These are phyloP conservation scores for Fusarium devonianum DNA, from an alignment of 2,329 filamentous ascomycete species.

Conservation along the genomic window DNA sequence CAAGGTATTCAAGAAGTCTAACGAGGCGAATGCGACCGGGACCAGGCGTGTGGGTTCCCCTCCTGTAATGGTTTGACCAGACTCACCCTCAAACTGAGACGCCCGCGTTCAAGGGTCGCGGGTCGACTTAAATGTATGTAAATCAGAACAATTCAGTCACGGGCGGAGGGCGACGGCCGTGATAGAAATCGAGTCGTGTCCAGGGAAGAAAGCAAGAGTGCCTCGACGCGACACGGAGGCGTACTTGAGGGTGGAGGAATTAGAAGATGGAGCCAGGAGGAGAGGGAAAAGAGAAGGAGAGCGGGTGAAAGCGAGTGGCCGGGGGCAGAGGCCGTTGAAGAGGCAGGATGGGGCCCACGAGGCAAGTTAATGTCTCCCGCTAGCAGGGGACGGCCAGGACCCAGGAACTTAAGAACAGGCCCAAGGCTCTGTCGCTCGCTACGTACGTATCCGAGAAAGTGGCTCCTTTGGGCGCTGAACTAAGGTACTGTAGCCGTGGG, in stretches of 20 bases:
- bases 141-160: conserved; percentile 24
- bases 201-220: conserved; percentile 18
- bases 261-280: conserved; percentile 12
- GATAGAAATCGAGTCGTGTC: conserved; percentile 17
- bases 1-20: conserved; percentile 16
- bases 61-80: conserved; percentile 9
- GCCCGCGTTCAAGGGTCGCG: conserved; percentile 20
- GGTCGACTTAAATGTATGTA: conserved; percentile 1
- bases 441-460: not conserved
- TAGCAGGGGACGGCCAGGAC: conserved; percentile 20
- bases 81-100: conserved; percentile 36
- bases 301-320: conserved; percentile 23
- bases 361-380: conserved; percentile 27
- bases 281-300: conserved; percentile 20
- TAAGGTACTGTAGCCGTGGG: conserved; percentile 5
- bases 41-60: conserved; percentile 8
- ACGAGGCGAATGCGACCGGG: conserved; percentile 2
- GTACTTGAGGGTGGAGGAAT: conserved; percentile 11
- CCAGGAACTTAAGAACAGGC: too few relatives aligned
- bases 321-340: conserved; percentile 41
- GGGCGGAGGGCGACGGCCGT: conserved; percentile 21
- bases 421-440: conserved; percentile 5
- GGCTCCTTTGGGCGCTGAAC: conserved; percentile 5
- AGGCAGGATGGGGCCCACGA: conserved; percentile 26
- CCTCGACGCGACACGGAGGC: conserved; percentile 34